Evolutionary conservation across 345 rosid genomes (phyloP), one percentile per base, ranked within the genome.

Genomic region (Pseudoturritis turrita): DNA sequence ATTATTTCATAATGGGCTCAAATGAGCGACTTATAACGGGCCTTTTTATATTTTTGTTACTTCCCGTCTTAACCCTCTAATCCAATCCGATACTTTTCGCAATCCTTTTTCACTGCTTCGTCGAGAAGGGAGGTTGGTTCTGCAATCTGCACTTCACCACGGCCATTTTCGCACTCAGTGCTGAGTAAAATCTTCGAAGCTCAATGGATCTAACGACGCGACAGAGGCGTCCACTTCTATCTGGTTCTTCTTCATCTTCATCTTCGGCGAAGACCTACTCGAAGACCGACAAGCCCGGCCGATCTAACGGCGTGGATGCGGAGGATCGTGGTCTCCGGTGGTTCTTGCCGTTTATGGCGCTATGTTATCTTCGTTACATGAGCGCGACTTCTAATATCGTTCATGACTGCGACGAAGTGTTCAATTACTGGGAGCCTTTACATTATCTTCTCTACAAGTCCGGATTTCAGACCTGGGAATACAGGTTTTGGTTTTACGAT

Each of bases 361-460:
- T 95, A 15, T 96, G 89, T 44, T 65, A 91, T 81, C 79, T 95
- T 11, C 84, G 99, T 25, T 95, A 95, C 83, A 88, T 95, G 92
- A 95, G 99, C 81, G 96, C 97, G 70, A 88, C 96, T 14, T 83
- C 99, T n/a, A 95, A 95, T 70, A 95, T 95, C 74, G 55, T 95
- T 47, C 99, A 95, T 74, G 99, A 95, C 83, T 95, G 99, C 73
- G 98, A 95, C 40, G 99, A 91, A 88, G 98, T 91, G 57, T 95
- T 95, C 74, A 95, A 95, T 75, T 95, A 95, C 79, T 95, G 99
- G 99, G 98, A 95, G 75, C 99, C 99, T 51, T 96, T 95, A 11
- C 99, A 95, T 70, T 95, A 47, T 73, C 92, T 95, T 44, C 97
- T 95, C 52, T 95, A 89, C 78, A 83, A 84, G 64, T 87, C 99